These are phyloP conservation scores for Ceratocystis cacaofunesta DNA, from an alignment of 2,329 filamentous ascomycete genomes.

Conservation along the genomic window DNA sequence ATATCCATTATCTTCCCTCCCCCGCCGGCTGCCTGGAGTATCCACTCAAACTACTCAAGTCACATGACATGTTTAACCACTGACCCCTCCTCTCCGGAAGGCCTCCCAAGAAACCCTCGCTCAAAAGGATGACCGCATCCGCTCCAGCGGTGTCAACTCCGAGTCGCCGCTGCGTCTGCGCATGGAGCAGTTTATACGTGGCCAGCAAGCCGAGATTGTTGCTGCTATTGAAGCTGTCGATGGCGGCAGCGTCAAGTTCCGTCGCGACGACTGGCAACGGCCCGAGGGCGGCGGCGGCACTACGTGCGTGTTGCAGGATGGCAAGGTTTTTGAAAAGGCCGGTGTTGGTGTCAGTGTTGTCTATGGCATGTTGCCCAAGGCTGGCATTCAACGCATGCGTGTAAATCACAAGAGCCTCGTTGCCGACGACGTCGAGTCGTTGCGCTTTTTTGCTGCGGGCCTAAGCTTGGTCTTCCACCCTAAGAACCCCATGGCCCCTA, in stretches of 20 bases:
- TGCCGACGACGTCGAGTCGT: conserved; percentile 53
- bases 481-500: conserved; percentile 89
- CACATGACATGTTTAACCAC: not conserved
- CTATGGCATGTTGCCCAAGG: conserved; percentile 75
- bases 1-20: not conserved
- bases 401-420: conserved; percentile 84
- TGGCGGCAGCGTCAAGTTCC: conserved; percentile 49
- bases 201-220: conserved; percentile 81
- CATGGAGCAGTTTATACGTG: conserved; percentile 93
- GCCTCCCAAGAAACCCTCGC: conserved; percentile 8
- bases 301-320: conserved; percentile 87
- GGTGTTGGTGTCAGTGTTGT: conserved; percentile 92
- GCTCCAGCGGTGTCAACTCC: conserved; percentile 55
- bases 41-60: not conserved
- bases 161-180: conserved; percentile 89
- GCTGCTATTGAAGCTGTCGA: conserved; percentile 70
- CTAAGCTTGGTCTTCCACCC: conserved; percentile 89
- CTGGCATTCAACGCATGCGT: conserved; percentile 84
- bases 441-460: conserved; percentile 92
- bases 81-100: conserved; percentile 5
- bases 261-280: conserved; percentile 71
- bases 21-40: not conserved
- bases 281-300: conserved; percentile 84
- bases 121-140: conserved; percentile 59
- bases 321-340: conserved; percentile 94